Conservation (phyloP, 371 early-diverging fungal genomes). For the Actinomucor elegans region DNA sequence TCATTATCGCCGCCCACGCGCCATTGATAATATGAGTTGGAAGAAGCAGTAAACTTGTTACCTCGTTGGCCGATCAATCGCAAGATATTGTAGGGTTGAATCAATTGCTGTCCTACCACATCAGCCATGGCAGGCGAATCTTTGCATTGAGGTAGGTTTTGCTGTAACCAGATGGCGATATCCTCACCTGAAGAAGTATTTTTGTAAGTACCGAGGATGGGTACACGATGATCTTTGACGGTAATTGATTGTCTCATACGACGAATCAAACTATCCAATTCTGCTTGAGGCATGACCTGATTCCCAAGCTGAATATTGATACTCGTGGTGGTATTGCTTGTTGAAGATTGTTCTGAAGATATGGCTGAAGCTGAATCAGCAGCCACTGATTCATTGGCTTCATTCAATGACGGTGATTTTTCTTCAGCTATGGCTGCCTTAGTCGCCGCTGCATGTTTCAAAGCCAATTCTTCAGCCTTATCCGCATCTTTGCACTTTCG, state of each 20-base stretch:
- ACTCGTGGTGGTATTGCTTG: constrained; percentile 1
- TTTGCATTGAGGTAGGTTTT: constrained; percentile 59
- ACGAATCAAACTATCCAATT: constrained; percentile 30
- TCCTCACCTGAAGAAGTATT: constrained; percentile 69
- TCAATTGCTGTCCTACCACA: constrained; percentile 70
- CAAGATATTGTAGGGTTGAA: constrained; percentile 61
- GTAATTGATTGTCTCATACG: constrained; percentile 63
- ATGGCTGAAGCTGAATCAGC: constrained; percentile 1
- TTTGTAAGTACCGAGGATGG: constrained; percentile 70
- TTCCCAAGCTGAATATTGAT: constrained; percentile 29
- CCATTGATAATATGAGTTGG: constrained; percentile 76
- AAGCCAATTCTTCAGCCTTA: constrained; percentile 41
- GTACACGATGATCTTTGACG: constrained; percentile 64
- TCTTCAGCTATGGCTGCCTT: constrained; percentile 12
- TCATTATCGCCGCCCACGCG: constrained; percentile 42
- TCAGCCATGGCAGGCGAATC: constrained; percentile 67
- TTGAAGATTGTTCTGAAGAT: not conserved
- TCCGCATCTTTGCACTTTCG: constrained; percentile 54
- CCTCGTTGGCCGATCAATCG: constrained; percentile 73
- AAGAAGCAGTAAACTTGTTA: constrained; percentile 61
- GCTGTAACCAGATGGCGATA: constrained; percentile 71
- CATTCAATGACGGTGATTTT: too few relatives aligned
- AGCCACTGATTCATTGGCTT: too few relatives aligned
- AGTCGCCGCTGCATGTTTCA: constrained; percentile 1
- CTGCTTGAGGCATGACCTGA: constrained; percentile 29